Evolutionary conservation across 2,329 filamentous ascomycete species (phyloP).

Genomic region (Arthrobotrys iridis): DNA sequence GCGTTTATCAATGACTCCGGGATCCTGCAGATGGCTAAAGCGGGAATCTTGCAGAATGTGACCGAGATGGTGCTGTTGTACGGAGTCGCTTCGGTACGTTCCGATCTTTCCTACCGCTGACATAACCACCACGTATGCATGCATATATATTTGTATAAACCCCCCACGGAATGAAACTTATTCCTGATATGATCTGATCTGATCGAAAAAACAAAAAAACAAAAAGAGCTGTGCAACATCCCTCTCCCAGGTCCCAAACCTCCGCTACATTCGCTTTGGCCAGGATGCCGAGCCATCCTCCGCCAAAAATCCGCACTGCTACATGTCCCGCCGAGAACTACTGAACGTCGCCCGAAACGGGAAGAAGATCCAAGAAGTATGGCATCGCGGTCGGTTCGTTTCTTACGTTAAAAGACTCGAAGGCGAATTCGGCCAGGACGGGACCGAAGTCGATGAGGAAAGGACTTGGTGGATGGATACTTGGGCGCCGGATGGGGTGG

Average conservation of each 20-base stretch:
- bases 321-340: conserved; percentile 40
- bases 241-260: conserved; percentile 7
- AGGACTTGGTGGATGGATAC: conserved; percentile 37
- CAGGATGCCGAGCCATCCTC: conserved; percentile 2
- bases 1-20: conserved; percentile 23
- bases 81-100: neutral
- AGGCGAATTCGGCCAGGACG: neutral
- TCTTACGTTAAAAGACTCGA: conserved; percentile 11
- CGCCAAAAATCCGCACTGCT: conserved; percentile 26
- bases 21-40: conserved; percentile 18
- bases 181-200: no score
- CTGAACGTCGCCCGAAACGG: neutral
- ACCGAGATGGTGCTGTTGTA: neutral
- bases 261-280: conserved; percentile 32
- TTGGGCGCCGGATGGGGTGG: conserved; percentile 37
- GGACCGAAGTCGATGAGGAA: conserved; percentile 17
- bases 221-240: conserved; percentile 12
- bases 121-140: no score
- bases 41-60: neutral
- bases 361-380: conserved; percentile 18
- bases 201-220: no score
- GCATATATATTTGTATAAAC: no score
- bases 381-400: conserved; percentile 30
- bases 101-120: neutral
- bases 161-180: neutral